Evolutionary conservation across 805 yeast genomes (phyloP), one percentile per base, ranked within the genome.

Genomic region (Saccharomyces paradoxus): DNA sequence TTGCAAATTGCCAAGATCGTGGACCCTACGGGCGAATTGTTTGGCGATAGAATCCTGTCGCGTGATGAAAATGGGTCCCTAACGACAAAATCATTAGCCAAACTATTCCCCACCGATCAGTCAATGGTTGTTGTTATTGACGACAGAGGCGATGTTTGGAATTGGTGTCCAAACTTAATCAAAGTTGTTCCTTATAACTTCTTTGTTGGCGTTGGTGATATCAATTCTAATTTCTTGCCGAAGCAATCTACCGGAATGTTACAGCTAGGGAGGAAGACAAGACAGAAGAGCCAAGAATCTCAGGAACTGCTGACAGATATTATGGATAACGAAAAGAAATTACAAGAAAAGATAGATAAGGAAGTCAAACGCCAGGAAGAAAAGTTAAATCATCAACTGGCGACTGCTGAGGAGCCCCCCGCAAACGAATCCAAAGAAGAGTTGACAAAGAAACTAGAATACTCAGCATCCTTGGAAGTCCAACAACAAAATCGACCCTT

Each of bases 101-200:
- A 98, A 58, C 75, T 94, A 53, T 94, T 94, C 63, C 99, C 99
- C 0, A 96, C 92, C 2, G 96, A 92, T 60, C 96, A 96, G 26
- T 86, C 96, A 17, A 87, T 94, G 96, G 99, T 94, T 31, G 94
- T 88, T 2, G 85, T 94, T 49, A 94, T 94, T 56, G 99, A 94
- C 70, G 99, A 94, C 69, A 80, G 99, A 67, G 99, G 97, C 2
- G 99, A 94, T 69, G 99, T 94, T 22, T 94, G 99, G 99, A 88
- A 87, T 65, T 94, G 99, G 99, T 87, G 89, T 60, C 83, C 86
- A 12, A 91, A 94, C 66, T 74, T 94, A 62, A 82, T 94, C 55
- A 89, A 92, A 70, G 98, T 92, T 4, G 86, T 90, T 1, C 99
- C 99, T 0, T 94, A 89, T 68, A 96, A 89, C 67, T 94, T 94